A percentile compares a stretch with the other conserved stretches of the same genome.
These are phyloP conservation scores for Endocalyx cinctus DNA, from an alignment of 2,329 filamentous ascomycete species.

Conservation along the genomic window DNA sequence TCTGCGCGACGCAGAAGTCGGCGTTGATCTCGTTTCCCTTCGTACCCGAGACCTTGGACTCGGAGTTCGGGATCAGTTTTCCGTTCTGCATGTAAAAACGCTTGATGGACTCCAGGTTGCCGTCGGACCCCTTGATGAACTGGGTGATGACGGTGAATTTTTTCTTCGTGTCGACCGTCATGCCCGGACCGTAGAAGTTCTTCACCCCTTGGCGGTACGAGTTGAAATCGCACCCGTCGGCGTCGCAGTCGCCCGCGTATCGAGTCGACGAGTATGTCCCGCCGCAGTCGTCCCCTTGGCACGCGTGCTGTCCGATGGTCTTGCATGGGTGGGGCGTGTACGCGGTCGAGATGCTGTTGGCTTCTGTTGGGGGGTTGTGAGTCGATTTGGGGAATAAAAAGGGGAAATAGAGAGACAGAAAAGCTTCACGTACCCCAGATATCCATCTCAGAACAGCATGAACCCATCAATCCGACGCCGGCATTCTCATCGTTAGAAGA, in stretches of 20 bases:
- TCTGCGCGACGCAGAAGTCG: slow-evolving; percentile 50
- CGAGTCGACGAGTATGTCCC: slow-evolving; percentile 43
- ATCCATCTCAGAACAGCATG: slow-evolving; percentile 56
- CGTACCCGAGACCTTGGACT: slow-evolving; percentile 25
- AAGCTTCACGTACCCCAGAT: slow-evolving; percentile 39
- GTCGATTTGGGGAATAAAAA: no score
- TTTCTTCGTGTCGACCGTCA: slow-evolving; percentile 49
- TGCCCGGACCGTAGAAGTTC: slow-evolving; percentile 53
- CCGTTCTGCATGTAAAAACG: slow-evolving; percentile 56
- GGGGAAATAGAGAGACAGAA: no score
- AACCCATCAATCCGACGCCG: slow-evolving; percentile 43
- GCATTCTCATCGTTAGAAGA: slow-evolving; percentile 44
- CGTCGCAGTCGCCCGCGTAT: slow-evolving; percentile 56
- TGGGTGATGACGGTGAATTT: slow-evolving; percentile 58
- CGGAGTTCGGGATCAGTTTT: slow-evolving; percentile 39
- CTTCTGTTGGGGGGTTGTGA: slow-evolving; percentile 30
- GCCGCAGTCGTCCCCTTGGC: slow-evolving; percentile 40
- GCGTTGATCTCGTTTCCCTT: slow-evolving; percentile 39
- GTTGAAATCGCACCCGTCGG: slow-evolving; percentile 63
- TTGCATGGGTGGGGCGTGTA: slow-evolving; percentile 58
- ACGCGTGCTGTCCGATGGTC: slow-evolving; percentile 39
- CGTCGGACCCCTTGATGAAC: slow-evolving; percentile 43
- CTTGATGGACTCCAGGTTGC: slow-evolving; percentile 46
- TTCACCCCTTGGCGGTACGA: slow-evolving; percentile 56
- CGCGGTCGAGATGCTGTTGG: slow-evolving; percentile 55